Evolutionary conservation across 805 yeast genomes (phyloP), one percentile per base, ranked within the genome.

Genomic region (Millerago galiae): DNA sequence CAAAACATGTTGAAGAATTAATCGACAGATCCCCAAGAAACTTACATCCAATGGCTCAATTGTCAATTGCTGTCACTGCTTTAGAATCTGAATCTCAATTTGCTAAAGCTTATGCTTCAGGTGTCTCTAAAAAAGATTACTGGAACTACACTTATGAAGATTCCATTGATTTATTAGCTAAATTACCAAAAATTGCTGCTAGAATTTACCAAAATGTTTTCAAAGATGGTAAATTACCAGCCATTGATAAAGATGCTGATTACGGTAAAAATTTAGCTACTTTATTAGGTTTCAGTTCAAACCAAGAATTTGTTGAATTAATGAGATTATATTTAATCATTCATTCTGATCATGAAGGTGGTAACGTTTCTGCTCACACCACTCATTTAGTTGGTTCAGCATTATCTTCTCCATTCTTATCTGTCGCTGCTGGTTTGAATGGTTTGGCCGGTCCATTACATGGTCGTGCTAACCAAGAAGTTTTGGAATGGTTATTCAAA

Each of bases 301-400:
- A 79, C 67, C 70, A 71, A 53, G 88, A 82, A 61, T 84, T 84
- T 61, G 75, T 79, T 45, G 90, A 84, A 64, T 74, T 85, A 56
- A 77, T 84, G 79, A 79, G 95, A 70, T 71, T 85, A 53, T 84
- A 84, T 74, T 66, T 83, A 59, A 79, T 91, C 48, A 79, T 84
- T 61, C 95, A 84, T 72, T 77, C 88, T 43, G 95, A 84, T 63
- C 95, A 84, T 70, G 95, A 84, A 72, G 95, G 93, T 69, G 93
- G 93, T 66, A 83, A 83, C 61, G 93, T 83, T 47, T 80, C 88
- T 49, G 93, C 93, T 38, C 93, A 83, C 70, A 79, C 93, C 51
- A 83, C 93, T 45, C 91, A 84, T 67, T 69, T 83, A 61, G 93
- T 83, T 49, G 93, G 93, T 55, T 82, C 90, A 10, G 90, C 93